A percentile compares a stretch with the other conserved stretches of the same genome.
Conservation (phyloP, 306 rosid species). For the Malus sylvestris region DNA sequence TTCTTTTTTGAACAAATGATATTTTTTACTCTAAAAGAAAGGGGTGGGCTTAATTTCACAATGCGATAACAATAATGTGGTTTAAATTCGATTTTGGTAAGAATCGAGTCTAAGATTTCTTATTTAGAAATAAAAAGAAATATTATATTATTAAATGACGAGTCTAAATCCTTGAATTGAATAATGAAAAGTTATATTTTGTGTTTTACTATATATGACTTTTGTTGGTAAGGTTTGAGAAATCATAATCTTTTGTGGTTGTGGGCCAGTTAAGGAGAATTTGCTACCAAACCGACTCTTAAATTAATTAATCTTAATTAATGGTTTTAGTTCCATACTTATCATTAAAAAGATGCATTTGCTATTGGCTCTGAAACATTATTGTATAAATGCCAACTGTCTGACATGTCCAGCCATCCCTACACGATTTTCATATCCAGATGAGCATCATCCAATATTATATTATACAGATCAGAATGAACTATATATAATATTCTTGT, state of each 20-base stretch:
- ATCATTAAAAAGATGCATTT: background rate
- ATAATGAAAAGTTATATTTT: background rate
- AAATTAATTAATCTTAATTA: background rate
- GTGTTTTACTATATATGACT: too few species aligned
- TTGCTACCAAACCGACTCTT: background rate
- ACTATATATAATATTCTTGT: background rate
- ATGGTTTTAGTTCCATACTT: background rate
- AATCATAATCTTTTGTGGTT: background rate
- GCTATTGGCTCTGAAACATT: background rate
- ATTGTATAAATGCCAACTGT: background rate
- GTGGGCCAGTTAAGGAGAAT: background rate
- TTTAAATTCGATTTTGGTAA: too few species aligned
- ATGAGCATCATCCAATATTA: background rate
- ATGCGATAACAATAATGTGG: too few species aligned
- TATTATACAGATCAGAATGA: background rate
- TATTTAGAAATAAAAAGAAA: accelerated
- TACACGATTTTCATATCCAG: background rate
- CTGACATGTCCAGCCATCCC: background rate
- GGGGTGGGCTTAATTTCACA: accelerated
- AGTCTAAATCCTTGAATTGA: background rate
- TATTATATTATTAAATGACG: too few species aligned
- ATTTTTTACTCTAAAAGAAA: too few species aligned
- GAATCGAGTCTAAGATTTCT: too few species aligned
- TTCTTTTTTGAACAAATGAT: too few species aligned
- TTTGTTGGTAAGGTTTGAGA: background rate